Conservation (phyloP, 2,329 filamentous ascomycete genomes). For the Sphaerostilbella broomeana region DNA sequence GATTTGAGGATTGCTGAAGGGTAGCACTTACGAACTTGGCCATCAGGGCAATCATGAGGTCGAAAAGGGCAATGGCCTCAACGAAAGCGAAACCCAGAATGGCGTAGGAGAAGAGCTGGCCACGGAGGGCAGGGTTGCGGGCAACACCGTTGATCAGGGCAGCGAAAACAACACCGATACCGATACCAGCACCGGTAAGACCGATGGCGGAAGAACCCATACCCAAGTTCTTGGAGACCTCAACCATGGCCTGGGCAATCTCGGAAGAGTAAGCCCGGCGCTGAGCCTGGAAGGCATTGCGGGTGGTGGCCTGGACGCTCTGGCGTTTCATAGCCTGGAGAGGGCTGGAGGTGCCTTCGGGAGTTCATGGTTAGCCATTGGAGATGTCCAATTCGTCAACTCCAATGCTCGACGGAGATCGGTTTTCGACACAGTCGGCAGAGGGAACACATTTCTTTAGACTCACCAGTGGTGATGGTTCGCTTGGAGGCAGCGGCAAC, state of each 20-base stretch:
- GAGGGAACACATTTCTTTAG: conserved; percentile 25
- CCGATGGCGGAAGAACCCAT: conserved; percentile 86
- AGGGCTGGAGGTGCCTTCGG: conserved; percentile 50
- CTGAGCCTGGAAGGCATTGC: conserved; percentile 57
- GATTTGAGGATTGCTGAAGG: too few species aligned
- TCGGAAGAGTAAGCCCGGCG: conserved; percentile 79
- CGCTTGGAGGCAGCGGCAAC: conserved; percentile 63
- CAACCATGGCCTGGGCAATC: conserved; percentile 81
- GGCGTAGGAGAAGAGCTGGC: conserved; percentile 93
- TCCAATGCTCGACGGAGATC: too few species aligned
- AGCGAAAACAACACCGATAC: conserved; percentile 92
- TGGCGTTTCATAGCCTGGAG: conserved; percentile 72
- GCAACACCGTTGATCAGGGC: conserved; percentile 82
- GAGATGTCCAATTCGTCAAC: conserved; percentile 29
- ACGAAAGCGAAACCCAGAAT: conserved; percentile 95
- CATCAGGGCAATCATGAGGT: conserved; percentile 89
- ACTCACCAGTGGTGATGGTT: conserved; percentile 68
- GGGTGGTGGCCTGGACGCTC: conserved; percentile 60
- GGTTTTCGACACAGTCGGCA: conserved; percentile 4
- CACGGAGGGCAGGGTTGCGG: conserved; percentile 90
- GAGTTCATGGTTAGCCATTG: conserved; percentile 28
- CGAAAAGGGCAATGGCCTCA: conserved; percentile 85
- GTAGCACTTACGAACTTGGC: conserved; percentile 73
- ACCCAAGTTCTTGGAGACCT: conserved; percentile 86
- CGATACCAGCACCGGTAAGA: conserved; percentile 88